A percentile compares a stretch with the other conserved stretches of the same genome.
phyloP scores from a whole-genome alignment of 371 early-diverging fungal genomes.

The Mucor piriformis region DNA sequence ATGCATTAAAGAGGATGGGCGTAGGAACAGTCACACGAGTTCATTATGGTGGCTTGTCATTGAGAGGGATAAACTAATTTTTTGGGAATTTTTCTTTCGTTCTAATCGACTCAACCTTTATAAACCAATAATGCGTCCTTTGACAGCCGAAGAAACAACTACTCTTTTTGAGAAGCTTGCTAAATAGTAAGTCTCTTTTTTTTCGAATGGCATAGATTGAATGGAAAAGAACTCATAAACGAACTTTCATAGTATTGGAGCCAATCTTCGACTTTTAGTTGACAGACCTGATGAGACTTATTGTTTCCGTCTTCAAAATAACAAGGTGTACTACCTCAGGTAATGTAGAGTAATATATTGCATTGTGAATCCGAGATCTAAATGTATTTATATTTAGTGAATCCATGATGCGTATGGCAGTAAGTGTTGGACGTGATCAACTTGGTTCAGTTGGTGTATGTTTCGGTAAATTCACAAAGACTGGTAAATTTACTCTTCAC shows the following conservation, averaged over 20 bases:
- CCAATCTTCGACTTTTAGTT: slow-evolving; percentile 92
- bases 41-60: no score
- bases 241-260: slow-evolving; percentile 74
- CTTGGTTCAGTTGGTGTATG: slow-evolving; percentile 92
- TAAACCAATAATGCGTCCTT: slow-evolving; percentile 84
- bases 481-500: slow-evolving; percentile 95
- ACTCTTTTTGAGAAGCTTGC: slow-evolving; percentile 95
- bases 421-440: slow-evolving; percentile 83
- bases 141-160: slow-evolving; percentile 95
- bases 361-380: neutral
- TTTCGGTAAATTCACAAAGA: slow-evolving; percentile 99
- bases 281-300: slow-evolving; percentile 95
- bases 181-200: slow-evolving; percentile 78
- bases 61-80: no score
- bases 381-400: slow-evolving; percentile 60
- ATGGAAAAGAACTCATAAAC: neutral
- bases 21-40: no score
- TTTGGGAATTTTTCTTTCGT: neutral
- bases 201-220: neutral
- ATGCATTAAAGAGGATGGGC: no score
- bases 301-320: slow-evolving; percentile 93
- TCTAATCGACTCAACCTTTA: neutral
- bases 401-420: slow-evolving; percentile 87
- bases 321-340: slow-evolving; percentile 95
- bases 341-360: slow-evolving; percentile 21